These are phyloP conservation scores for Camellia japonica DNA, from an alignment of 148 eudicot genomes.

Conservation along the genomic window DNA sequence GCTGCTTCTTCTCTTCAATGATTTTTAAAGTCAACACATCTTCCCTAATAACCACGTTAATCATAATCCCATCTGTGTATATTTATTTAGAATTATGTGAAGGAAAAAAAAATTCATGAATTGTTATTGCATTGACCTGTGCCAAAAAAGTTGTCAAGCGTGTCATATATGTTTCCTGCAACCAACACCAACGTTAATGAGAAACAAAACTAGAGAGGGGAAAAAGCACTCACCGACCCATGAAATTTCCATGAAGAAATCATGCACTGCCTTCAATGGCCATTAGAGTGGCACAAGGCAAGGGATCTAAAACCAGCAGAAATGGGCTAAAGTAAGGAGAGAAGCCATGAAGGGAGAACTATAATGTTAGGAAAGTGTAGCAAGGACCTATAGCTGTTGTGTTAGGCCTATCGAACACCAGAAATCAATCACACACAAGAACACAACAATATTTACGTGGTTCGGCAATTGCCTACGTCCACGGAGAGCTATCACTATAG, in stretches of 20 bases:
- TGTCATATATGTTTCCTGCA: conserved; percentile 81
- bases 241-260: neutral
- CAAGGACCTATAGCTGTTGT: neutral
- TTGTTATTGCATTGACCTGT: conserved; percentile 38
- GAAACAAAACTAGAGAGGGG: neutral
- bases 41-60: conserved; percentile 91
- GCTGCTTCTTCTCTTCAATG: conserved; percentile 72
- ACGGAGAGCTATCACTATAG: too few species aligned
- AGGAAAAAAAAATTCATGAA: neutral
- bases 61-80: conserved; percentile 72
- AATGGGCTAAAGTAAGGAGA: neutral
- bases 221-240: neutral
- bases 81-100: neutral
- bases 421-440: too few species aligned
- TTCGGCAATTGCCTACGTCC: too few species aligned
- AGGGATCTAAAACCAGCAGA: neutral
- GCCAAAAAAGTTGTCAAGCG: conserved; percentile 78
- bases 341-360: neutral
- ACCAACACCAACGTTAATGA: neutral
- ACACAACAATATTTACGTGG: too few species aligned
- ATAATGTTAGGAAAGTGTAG: too few species aligned
- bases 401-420: too few species aligned
- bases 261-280: neutral
- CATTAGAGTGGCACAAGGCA: neutral
- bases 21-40: conserved; percentile 80